Conservation (phyloP, 257 asterid genomes). For the Eustoma russellianum region DNA sequence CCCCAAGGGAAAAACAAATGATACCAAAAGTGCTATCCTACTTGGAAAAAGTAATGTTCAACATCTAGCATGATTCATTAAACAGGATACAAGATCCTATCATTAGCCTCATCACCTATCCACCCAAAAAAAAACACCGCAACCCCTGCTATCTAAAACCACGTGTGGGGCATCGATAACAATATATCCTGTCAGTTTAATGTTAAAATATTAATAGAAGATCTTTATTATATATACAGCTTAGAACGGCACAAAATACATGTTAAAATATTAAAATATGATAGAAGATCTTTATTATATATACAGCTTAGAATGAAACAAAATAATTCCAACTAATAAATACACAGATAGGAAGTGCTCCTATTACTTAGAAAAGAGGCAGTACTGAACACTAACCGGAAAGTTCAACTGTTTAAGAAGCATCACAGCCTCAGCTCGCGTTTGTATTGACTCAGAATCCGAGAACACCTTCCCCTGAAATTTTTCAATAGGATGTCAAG, state of each 20-base stretch:
- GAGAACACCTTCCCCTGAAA: conserved; percentile 92
- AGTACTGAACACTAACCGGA: conserved; percentile 47
- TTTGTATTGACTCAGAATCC: conserved; percentile 96
- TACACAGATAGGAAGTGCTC: neutral
- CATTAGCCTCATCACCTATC: no score
- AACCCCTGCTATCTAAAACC: no score
- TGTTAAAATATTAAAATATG: no score
- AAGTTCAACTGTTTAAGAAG: conserved; percentile 94
- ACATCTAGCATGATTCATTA: no score
- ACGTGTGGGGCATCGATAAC: no score
- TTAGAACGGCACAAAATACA: neutral
- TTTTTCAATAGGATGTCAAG: conserved; percentile 10
- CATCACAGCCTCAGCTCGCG: conserved; percentile 98
- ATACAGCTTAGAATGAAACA: neutral
- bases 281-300: neutral
- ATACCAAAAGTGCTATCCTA: no score
- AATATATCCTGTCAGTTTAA: no score
- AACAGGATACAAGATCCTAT: no score
- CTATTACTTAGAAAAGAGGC: conserved; percentile 7
- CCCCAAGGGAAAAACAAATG: no score
- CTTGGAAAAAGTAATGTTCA: no score
- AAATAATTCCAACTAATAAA: neutral
- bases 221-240: neutral
- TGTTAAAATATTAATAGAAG: no score
- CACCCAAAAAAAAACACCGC: no score